phyloP scores from a whole-genome alignment of 2,329 filamentous ascomycete species.

The Alternaria solani region DNA sequence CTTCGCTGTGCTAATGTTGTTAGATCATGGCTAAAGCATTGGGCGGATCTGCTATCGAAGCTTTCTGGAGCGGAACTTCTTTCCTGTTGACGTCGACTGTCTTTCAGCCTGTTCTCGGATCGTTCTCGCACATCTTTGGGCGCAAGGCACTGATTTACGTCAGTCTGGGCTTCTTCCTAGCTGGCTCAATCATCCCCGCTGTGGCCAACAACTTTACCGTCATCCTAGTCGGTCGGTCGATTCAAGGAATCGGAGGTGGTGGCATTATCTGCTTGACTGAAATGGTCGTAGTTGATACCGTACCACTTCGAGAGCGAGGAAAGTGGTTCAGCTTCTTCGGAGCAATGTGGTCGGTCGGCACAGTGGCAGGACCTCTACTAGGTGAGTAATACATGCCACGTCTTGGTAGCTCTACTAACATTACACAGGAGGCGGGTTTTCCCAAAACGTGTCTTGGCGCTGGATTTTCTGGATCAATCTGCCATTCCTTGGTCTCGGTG shows the following conservation, averaged over 20 bases:
- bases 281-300: conserved; percentile 57
- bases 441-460: conserved; percentile 62
- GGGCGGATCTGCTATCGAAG: conserved; percentile 50
- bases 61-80: conserved; percentile 54
- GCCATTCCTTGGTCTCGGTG: conserved; percentile 62
- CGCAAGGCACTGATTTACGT: conserved; percentile 50
- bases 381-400: conserved; percentile 25
- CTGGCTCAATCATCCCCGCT: conserved; percentile 49
- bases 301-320: conserved; percentile 54
- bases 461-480: conserved; percentile 74
- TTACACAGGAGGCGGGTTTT: conserved; percentile 59
- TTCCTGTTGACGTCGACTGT: conserved; percentile 52
- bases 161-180: conserved; percentile 47
- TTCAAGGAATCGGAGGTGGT: conserved; percentile 54
- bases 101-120: conserved; percentile 52
- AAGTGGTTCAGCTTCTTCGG: conserved; percentile 54
- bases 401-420: conserved; percentile 3
- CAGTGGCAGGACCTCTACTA: conserved; percentile 58
- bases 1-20: conserved; percentile 7
- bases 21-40: conserved; percentile 51
- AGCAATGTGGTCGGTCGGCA: conserved; percentile 65
- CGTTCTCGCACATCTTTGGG: conserved; percentile 53
- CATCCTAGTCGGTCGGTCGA: conserved; percentile 48
- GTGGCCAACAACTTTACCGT: conserved; percentile 51
- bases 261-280: conserved; percentile 54